Percentiles rank a stretch among this genome's conserved stretches.
phyloP scores from a whole-genome alignment of 1,284 basidiomycete species.

The Lentinula novae-zelandiae region DNA sequence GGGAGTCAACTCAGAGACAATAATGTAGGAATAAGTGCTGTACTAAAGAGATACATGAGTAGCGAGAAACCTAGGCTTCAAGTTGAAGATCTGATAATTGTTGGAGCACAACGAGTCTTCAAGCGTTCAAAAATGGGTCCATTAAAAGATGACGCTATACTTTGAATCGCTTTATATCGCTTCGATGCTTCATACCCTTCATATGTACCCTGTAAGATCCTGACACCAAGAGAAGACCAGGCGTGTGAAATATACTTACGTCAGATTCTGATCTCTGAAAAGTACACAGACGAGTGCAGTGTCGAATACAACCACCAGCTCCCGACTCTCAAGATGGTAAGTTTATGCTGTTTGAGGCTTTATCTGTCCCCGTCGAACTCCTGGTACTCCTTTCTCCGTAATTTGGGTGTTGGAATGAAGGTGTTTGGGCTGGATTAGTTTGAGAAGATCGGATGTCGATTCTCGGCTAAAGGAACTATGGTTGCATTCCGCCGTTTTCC shows the following conservation, averaged over 20 bases:
- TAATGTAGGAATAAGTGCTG: too few species aligned
- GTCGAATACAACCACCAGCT: background rate
- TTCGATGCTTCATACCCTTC: too few species aligned
- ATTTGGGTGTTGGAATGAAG: background rate
- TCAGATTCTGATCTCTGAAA: background rate
- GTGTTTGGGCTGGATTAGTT: background rate
- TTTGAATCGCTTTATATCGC: too few species aligned
- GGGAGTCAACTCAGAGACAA: too few species aligned
- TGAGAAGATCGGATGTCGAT: background rate
- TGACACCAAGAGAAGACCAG: too few species aligned
- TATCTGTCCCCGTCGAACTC: background rate
- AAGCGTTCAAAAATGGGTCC: too few species aligned
- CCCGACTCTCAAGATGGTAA: conserved; percentile 2
- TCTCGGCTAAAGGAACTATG: background rate
- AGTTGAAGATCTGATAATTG: too few species aligned
- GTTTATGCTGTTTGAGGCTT: background rate
- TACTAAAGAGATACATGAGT: too few species aligned
- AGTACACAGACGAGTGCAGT: background rate
- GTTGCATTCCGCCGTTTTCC: background rate
- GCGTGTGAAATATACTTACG: background rate
- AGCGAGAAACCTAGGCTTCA: too few species aligned
- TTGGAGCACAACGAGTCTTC: too few species aligned
- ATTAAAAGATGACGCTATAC: too few species aligned
- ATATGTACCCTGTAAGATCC: too few species aligned
- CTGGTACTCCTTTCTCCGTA: background rate